A percentile compares a stretch with the other conserved stretches of the same genome.
Conservation (phyloP, 2,329 filamentous ascomycete species). For the Talaromyces sp. region DNA sequence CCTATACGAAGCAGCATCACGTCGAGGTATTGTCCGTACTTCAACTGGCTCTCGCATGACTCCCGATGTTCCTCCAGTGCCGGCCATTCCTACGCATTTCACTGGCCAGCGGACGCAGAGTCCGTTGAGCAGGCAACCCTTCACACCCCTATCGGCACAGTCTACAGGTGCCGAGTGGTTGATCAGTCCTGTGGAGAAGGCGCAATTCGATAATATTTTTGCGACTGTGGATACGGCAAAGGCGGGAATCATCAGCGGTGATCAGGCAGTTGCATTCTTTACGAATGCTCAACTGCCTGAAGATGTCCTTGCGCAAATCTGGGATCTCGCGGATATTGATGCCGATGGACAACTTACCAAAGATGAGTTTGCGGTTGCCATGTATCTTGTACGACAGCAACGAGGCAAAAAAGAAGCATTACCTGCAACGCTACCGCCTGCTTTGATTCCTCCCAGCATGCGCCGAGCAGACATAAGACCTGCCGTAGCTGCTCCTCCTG, state of each 20-base stretch:
- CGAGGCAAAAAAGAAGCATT: slow-evolving; percentile 68
- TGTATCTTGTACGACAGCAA: slow-evolving; percentile 93
- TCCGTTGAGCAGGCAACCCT: slow-evolving; percentile 52
- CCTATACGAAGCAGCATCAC: slow-evolving; percentile 83
- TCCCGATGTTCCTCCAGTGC: slow-evolving; percentile 51
- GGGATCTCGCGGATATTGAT: slow-evolving; percentile 93
- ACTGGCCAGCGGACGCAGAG: slow-evolving; percentile 61
- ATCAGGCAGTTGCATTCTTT: slow-evolving; percentile 91
- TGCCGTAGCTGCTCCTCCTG: slow-evolving; percentile 40
- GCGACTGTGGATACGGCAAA: slow-evolving; percentile 74
- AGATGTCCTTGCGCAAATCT: slow-evolving; percentile 86
- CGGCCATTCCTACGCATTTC: slow-evolving; percentile 76
- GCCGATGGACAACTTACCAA: slow-evolving; percentile 78
- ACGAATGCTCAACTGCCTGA: slow-evolving; percentile 87
- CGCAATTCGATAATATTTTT: slow-evolving; percentile 83
- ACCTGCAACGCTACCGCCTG: slow-evolving; percentile 72
- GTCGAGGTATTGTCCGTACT: slow-evolving; percentile 54
- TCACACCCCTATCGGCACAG: slow-evolving; percentile 52
- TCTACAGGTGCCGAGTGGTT: slow-evolving; percentile 69
- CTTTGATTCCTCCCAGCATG: slow-evolving; percentile 81
- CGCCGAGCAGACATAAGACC: slow-evolving; percentile 52
- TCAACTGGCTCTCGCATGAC: slow-evolving; percentile 53
- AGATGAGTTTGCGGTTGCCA: slow-evolving; percentile 94
- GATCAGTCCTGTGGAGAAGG: slow-evolving; percentile 77
- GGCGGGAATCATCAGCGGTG: slow-evolving; percentile 81